Conservation (phyloP, 148 eudicot genomes). For the Persicaria tinctoria region DNA sequence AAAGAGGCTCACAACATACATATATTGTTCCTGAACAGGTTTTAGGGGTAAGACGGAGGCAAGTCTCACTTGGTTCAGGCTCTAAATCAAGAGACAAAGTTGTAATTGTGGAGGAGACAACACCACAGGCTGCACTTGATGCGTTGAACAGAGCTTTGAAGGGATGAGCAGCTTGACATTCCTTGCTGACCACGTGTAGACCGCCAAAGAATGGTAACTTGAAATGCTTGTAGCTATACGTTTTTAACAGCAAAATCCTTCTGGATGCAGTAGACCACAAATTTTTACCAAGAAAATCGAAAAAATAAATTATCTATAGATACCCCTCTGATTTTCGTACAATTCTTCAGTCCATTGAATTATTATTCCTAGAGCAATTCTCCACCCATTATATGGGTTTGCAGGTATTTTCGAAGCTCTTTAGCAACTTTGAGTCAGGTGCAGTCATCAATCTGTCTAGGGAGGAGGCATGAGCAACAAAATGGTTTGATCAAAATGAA, state of each 20-base stretch:
- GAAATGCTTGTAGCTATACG: background rate
- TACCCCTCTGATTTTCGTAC: background rate
- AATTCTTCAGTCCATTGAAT: no score
- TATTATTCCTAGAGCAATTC: no score
- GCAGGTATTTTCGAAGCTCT: no score
- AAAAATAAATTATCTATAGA: background rate
- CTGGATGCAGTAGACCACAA: background rate
- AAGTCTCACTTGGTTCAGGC: constrained; percentile 71
- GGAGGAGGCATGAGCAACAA: no score
- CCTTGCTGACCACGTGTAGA: background rate
- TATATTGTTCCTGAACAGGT: constrained; percentile 36
- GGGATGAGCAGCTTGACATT: background rate
- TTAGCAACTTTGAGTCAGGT: no score
- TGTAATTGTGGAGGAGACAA: constrained; percentile 65
- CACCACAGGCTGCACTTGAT: constrained; percentile 56
- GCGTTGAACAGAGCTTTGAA: constrained; percentile 53
- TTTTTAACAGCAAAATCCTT: background rate
- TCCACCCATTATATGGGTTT: no score
- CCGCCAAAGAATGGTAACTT: background rate
- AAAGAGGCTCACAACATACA: background rate
- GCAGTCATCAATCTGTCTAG: no score
- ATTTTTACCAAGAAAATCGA: background rate
- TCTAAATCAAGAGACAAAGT: constrained; percentile 94
- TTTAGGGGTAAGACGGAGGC: constrained; percentile 82
- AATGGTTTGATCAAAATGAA: no score